phyloP scores from a whole-genome alignment of 257 asterid genomes.

The Salvia rosmarinus region DNA sequence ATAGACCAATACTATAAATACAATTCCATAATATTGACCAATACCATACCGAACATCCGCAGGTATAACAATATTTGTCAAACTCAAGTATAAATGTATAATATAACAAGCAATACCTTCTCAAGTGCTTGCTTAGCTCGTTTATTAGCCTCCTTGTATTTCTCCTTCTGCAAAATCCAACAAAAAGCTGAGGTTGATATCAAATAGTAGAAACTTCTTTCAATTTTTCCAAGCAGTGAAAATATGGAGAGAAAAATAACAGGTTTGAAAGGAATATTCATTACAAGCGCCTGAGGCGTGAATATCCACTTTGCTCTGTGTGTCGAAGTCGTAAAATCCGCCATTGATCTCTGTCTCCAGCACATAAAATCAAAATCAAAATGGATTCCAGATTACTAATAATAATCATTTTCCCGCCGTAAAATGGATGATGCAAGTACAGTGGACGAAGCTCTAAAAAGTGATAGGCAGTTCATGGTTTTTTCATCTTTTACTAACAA shows the following conservation, averaged over 20 bases:
- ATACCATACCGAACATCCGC: neutral
- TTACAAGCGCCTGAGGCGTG: conserved; percentile 78
- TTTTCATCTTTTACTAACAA: neutral
- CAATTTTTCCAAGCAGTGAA: neutral
- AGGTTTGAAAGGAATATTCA: neutral
- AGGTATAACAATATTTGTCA: neutral
- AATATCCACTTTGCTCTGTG: conserved; percentile 91
- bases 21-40: neutral
- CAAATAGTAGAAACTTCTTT: neutral
- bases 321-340: conserved; percentile 83
- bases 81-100: neutral
- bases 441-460: neutral
- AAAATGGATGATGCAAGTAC: neutral
- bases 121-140: conserved; percentile 91
- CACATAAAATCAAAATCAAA: no score
- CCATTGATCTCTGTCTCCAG: conserved; percentile 58
- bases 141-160: conserved; percentile 77
- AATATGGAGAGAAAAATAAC: neutral
- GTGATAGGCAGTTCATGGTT: conserved; percentile 4
- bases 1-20: neutral
- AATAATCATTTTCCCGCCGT: no score
- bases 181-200: conserved; percentile 10
- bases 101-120: conserved; percentile 50
- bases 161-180: conserved; percentile 64
- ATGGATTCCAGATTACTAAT: no score